Percentiles rank a stretch among this genome's conserved stretches.
phyloP scores from a whole-genome alignment of 2,329 filamentous ascomycete genomes.

The Aspergillus fischeri region DNA sequence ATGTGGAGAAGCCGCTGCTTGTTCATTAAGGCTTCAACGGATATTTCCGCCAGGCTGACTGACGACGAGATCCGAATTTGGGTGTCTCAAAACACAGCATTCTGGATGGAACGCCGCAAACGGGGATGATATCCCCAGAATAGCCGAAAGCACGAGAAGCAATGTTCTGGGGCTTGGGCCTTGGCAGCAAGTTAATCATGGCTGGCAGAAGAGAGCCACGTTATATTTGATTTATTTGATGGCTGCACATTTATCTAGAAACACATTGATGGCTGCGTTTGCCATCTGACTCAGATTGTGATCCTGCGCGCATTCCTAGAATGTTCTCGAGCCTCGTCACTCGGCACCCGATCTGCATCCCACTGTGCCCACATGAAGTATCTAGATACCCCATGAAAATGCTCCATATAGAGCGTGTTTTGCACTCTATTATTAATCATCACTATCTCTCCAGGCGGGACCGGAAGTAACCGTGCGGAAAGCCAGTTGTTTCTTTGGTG shows the following conservation, averaged over 20 bases:
- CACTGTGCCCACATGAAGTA: too few relatives aligned
- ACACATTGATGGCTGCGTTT: not conserved
- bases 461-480: not conserved
- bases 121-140: conserved; percentile 24
- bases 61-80: conserved; percentile 54
- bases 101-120: conserved; percentile 56
- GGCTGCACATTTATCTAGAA: not conserved
- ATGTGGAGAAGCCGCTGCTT: conserved; percentile 64
- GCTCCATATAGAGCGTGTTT: not conserved
- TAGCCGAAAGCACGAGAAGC: conserved; percentile 59
- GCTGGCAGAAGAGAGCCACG: conserved; percentile 31
- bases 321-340: not conserved
- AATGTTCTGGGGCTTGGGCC: conserved; percentile 43
- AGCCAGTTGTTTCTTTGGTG: not conserved
- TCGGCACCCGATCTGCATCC: not conserved
- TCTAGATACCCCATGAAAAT: too few relatives aligned
- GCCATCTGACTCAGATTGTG: not conserved
- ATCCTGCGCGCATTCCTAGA: not conserved
- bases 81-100: conserved; percentile 58
- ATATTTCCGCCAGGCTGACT: conserved; percentile 46
- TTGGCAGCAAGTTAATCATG: conserved; percentile 28
- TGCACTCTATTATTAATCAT: too few relatives aligned
- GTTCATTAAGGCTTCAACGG: conserved; percentile 40
- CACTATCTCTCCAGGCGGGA: not conserved
- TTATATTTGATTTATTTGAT: not conserved